Evolutionary conservation across 257 asterid species (phyloP).

Genomic region (Ligustrum vulgare): DNA sequence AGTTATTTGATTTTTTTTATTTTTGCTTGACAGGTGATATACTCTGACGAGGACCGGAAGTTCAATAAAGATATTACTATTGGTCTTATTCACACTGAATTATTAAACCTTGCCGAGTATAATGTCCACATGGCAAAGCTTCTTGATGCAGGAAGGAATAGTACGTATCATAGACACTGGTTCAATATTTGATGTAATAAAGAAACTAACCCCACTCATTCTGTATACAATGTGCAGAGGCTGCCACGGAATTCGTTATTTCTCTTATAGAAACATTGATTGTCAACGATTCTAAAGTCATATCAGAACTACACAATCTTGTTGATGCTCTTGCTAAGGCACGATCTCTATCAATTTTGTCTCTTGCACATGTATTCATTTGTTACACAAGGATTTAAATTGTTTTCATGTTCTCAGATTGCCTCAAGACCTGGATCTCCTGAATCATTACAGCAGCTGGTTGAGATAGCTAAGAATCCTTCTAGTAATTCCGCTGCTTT

Average conservation of each 20-base stretch:
- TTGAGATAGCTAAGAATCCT: conserved; percentile 94
- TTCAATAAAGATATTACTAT: conserved; percentile 84
- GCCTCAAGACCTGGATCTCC: conserved; percentile 99
- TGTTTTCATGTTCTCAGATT: conserved; percentile 47
- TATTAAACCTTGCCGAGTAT: conserved; percentile 89
- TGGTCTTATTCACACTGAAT: conserved; percentile 82
- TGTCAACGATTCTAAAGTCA: conserved; percentile 63
- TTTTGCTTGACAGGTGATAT: conserved; percentile 61
- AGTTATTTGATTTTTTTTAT: conserved; percentile 6
- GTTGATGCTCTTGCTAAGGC: conserved; percentile 95
- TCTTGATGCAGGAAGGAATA: conserved; percentile 93
- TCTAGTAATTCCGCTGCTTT: conserved; percentile 44
- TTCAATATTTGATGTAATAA: conserved; percentile 14
- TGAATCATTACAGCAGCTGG: conserved; percentile 82
- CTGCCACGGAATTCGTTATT: conserved; percentile 87
- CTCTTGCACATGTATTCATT: not conserved
- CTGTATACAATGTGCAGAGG: conserved; percentile 55
- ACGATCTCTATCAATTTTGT: conserved; percentile 25
- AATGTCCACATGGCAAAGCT: conserved; percentile 96
- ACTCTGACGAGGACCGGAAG: conserved; percentile 92
- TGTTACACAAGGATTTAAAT: conserved; percentile 27
- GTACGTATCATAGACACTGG: conserved; percentile 45
- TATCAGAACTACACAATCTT: conserved; percentile 85
- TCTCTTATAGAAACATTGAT: conserved; percentile 75
- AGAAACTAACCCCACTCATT: conserved; percentile 18